Base-by-base conservation (phyloP, 345 rosid genomes). In the Carallia pectinifolia region DNA sequence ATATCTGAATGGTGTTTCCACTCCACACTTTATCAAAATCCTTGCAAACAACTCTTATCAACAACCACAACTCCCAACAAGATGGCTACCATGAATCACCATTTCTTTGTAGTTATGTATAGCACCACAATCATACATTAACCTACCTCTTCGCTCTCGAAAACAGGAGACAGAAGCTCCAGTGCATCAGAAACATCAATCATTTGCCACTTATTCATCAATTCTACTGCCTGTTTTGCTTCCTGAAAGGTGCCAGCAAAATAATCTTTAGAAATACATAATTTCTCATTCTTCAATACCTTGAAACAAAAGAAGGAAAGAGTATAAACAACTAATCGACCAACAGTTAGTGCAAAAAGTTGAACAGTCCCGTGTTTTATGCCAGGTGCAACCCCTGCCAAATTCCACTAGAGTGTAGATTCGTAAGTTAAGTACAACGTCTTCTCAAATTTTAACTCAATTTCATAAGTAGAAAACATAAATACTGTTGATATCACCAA, bases 91-190 rank as follows among this genome's bases (percentile, higher is more conserved):
- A 13, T 12, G 4, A 44, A 4, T 44, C 8, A n/a, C 7, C 8
- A 17, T 62, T 16, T 62, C 30, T 9, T 10, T 5, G 13, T 34
- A 13, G 17, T 52, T 44, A 44, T 3, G 17, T 44, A 44, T 12
- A 12, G 17, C 50, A 37, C 6, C 18, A 6, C 39, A 59, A 47
- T 58, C 58, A 52, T 19, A n/a, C 52, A 40, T 18, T 40, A 50
- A 39, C 80, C 67, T 81, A 89, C 99, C 96, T 92, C 99, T 85
- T 92, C 99, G 70, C 96, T 90, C 79, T 90, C 97, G 83, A 95
- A 92, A 29, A 90, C 81, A 64, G 99, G 97, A 29, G 99, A 95
- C 61, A 95, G 82, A 77, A 95, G 94, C 80, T 95, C 99, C 84
- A 95, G 66, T 30, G 98, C 99, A 83, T 95, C 98, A 62, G 84